Evolutionary conservation across 2,329 filamentous ascomycete species (phyloP).

Genomic region (Colletotrichum scovillei): DNA sequence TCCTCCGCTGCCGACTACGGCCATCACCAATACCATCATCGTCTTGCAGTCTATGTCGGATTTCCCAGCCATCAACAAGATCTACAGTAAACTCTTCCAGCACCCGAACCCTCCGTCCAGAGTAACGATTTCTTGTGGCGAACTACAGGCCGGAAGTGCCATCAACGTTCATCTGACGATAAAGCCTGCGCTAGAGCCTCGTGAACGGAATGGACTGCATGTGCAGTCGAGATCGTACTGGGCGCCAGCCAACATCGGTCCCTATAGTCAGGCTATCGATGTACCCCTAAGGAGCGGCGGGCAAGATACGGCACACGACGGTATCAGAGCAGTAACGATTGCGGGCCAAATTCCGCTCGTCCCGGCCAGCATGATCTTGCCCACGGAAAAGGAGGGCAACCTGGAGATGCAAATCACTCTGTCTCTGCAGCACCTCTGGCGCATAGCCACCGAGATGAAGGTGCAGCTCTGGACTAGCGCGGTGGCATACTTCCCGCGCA

Average conservation of each 20-base stretch:
- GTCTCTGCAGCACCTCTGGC: constrained; percentile 89
- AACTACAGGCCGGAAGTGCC: constrained; percentile 70
- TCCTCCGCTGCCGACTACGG: constrained; percentile 48
- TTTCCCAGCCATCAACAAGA: constrained; percentile 79
- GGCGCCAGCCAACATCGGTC: constrained; percentile 97
- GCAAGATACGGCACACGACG: constrained; percentile 31
- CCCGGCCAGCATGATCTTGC: constrained; percentile 80
- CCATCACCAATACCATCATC: constrained; percentile 70
- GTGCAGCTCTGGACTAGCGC: constrained; percentile 81
- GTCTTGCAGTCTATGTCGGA: constrained; percentile 83
- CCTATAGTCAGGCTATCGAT: constrained; percentile 90
- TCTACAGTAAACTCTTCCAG: constrained; percentile 81
- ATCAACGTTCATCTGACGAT: constrained; percentile 69
- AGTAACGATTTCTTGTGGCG: constrained; percentile 84
- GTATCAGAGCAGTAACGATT: constrained; percentile 66
- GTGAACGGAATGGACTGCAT: constrained; percentile 75
- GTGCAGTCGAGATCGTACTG: constrained; percentile 96
- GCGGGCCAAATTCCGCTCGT: constrained; percentile 93
- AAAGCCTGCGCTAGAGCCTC: constrained; percentile 42
- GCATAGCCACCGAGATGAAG: constrained; percentile 78
- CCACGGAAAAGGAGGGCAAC: constrained; percentile 47
- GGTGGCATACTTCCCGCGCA: constrained; percentile 76
- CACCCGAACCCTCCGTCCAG: constrained; percentile 86
- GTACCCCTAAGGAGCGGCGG: constrained; percentile 47
- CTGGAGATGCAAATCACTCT: constrained; percentile 73